Conservation (phyloP, 148 eudicot genomes). For the Suaeda aralocaspica region DNA sequence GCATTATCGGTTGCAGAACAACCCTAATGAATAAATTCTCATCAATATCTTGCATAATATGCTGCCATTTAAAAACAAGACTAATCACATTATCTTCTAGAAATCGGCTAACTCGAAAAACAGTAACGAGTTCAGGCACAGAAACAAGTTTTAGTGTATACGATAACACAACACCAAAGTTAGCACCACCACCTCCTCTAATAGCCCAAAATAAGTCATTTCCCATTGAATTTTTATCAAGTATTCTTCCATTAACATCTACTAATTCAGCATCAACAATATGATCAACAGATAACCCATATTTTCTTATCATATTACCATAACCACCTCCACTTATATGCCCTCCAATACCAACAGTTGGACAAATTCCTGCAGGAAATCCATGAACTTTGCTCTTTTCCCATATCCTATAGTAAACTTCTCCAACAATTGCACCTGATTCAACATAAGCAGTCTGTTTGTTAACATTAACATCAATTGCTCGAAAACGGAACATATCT, state of each 20-base stretch:
- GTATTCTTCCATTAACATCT: conserved; percentile 35
- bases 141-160: conserved; percentile 34
- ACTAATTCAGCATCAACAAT: conserved; percentile 43
- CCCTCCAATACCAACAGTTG: conserved; percentile 53
- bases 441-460: conserved; percentile 39
- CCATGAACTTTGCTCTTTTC: conserved; percentile 35
- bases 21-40: conserved; percentile 33
- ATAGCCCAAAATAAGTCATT: conserved; percentile 48
- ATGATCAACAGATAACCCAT: conserved; percentile 39
- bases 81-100: conserved; percentile 28
- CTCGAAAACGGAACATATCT: conserved; percentile 32
- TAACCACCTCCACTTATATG: conserved; percentile 60
- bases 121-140: conserved; percentile 49
- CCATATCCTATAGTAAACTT: conserved; percentile 37
- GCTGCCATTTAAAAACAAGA: conserved; percentile 45
- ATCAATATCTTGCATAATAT: conserved; percentile 29
- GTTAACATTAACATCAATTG: conserved; percentile 24
- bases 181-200: conserved; percentile 53
- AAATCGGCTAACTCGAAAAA: conserved; percentile 33
- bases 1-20: conserved; percentile 18
- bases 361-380: conserved; percentile 51
- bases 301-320: conserved; percentile 43
- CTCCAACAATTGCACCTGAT: conserved; percentile 49
- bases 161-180: conserved; percentile 42
- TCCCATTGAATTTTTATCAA: conserved; percentile 44